These are phyloP conservation scores for Fraxinus platypoda DNA, from an alignment of 305 asterid species.

Conservation along the genomic window DNA sequence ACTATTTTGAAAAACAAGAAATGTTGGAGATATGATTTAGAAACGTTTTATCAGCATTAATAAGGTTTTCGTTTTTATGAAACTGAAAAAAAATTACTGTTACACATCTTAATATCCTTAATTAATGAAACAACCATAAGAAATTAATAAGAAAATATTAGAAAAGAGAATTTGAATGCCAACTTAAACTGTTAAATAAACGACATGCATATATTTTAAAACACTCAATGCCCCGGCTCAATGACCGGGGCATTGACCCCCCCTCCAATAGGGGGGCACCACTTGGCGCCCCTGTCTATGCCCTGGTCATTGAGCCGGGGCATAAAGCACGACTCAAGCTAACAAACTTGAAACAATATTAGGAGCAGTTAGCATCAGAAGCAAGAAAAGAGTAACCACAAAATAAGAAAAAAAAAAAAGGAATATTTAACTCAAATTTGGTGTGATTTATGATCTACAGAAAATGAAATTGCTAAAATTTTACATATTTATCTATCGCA, in stretches of 20 bases:
- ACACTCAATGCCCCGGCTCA: too few species aligned
- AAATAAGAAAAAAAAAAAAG: constrained; percentile 22
- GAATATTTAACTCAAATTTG: constrained; percentile 15
- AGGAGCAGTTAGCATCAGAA: too few species aligned
- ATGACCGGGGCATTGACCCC: too few species aligned
- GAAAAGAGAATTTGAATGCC: neutral
- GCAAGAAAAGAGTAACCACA: neutral
- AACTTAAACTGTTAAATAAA: neutral
- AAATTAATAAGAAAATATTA: neutral
- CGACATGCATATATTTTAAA: neutral
- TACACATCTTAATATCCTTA: neutral
- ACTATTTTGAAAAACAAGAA: neutral
- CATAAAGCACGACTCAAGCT: too few species aligned
- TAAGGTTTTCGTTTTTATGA: neutral
- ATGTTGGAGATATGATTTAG: neutral
- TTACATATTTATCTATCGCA: too few species aligned
- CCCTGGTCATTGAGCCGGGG: too few species aligned
- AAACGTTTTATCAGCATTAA: neutral
- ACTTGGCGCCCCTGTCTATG: too few species aligned
- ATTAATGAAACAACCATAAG: neutral
- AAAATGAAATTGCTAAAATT: too few species aligned
- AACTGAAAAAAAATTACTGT: neutral
- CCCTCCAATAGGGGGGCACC: too few species aligned
- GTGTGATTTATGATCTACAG: constrained; percentile 25
- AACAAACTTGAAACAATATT: neutral